Base-by-base conservation (phyloP, 139 green algal species). In the Diplosphaera chodatii region DNA sequence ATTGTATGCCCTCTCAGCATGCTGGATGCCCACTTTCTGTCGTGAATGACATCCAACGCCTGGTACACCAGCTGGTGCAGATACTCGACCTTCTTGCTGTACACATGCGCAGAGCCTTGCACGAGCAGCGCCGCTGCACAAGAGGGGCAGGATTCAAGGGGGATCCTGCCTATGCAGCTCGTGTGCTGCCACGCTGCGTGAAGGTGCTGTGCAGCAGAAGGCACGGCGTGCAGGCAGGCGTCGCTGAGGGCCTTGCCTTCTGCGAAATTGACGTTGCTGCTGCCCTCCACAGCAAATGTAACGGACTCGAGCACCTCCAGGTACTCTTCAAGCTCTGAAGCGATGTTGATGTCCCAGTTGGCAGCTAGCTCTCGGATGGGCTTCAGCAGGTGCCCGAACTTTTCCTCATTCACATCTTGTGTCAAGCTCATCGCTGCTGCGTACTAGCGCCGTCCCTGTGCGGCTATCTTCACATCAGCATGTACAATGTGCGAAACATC, bases 81-180 rank as follows among this genome's bases (percentile, higher is more conserved):
- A 76, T 93, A 91, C 75, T 96, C 91, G 0, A 96, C 91, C 74
- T 96, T 96, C 37, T 89, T 90, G 71, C 82, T 87, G 79, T 93
- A 96, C 16, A 96, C 82, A 68, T 83, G 89, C 15, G 89, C 83
- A 16, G 86, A 92, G 23, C 89, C 88, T 67, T 96, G 91, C 22
- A 86, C 83, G n/a, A 87, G 55, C 31, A 91, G 56, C 5, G 82
- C 84, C 32, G 85, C 80, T 84, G 80, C 75, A 70, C 21, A 23
- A 56, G 34, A 32, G 6, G 40, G 18, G 34, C 67, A 28, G n/a
- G n/a, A 48, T 8, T 48, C 37, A 48, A 48, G 37, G 10, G n/a
- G n/a, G n/a, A n/a, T n/a, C n/a, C n/a, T n/a, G n/a, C n/a, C n/a
- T n/a, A n/a, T n/a, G n/a, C n/a, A n/a, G n/a, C n/a, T n/a, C n/a